Percentiles rank a stretch among this genome's conserved stretches.
Conservation (phyloP, 257 asterid genomes). For the Fraxinus cuspidata region DNA sequence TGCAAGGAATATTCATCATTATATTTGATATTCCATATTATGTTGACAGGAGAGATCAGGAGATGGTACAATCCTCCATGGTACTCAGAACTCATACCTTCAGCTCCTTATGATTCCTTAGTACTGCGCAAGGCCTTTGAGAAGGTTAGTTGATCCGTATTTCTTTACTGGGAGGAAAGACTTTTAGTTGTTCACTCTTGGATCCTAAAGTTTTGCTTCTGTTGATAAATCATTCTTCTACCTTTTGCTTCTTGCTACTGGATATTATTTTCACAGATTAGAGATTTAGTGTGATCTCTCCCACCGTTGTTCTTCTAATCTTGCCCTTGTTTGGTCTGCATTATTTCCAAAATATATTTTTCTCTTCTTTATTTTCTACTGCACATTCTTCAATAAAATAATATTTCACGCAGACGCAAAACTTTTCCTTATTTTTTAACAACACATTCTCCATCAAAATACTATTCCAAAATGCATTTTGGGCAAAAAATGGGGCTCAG, state of each 20-base stretch:
- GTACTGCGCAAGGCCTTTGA: conserved; percentile 87
- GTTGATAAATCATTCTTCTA: background rate
- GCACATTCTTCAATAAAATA: too few species aligned
- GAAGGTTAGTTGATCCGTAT: conserved; percentile 57
- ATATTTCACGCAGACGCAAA: too few species aligned
- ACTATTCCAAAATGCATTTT: too few species aligned
- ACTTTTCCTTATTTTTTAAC: too few species aligned
- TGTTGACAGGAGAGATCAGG: conserved; percentile 66
- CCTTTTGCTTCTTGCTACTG: background rate
- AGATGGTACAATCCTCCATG: conserved; percentile 99
- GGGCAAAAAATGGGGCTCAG: too few species aligned
- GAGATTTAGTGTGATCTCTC: conserved; percentile 14
- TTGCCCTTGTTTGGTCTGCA: background rate
- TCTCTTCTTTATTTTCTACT: too few species aligned
- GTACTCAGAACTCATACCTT: conserved; percentile 77
- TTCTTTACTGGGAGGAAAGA: conserved; percentile 14
- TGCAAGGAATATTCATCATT: background rate
- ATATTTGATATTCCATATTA: conserved; percentile 19
- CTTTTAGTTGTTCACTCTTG: conserved; percentile 16
- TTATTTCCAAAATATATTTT: too few species aligned
- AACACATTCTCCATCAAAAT: too few species aligned
- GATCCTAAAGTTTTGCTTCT: conserved; percentile 20
- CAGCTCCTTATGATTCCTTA: conserved; percentile 71
- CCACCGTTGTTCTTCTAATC: conserved; percentile 13
- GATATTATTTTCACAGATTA: background rate